phyloP scores from a whole-genome alignment of 1,284 basidiomycete genomes.

The Rhodotorula sp. region DNA sequence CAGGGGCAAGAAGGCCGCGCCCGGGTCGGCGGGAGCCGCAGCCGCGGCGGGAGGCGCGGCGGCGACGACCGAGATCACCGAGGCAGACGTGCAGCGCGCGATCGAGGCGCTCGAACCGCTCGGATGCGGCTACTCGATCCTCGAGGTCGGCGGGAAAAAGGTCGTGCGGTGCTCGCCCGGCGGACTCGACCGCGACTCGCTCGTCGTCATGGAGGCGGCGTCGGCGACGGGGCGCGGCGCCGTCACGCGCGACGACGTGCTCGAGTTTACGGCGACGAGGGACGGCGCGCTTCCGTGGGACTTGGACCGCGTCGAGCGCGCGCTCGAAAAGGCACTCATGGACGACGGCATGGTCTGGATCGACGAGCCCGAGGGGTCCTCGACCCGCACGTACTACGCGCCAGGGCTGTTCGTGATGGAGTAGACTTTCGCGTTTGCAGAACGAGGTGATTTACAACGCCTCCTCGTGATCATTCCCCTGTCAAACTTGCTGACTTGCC shows the following conservation, averaged over 20 bases:
- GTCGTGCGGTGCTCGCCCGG: constrained; percentile 51
- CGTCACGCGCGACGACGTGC: constrained; percentile 53
- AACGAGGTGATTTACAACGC: neutral
- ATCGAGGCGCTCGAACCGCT: constrained; percentile 86
- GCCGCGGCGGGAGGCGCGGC: constrained; percentile 6
- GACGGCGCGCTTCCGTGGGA: constrained; percentile 71
- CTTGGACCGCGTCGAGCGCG: constrained; percentile 69
- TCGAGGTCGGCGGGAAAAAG: constrained; percentile 58
- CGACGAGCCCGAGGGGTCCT: constrained; percentile 72
- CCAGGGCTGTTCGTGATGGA: constrained; percentile 56
- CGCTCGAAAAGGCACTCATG: constrained; percentile 84
- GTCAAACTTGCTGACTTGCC: neutral
- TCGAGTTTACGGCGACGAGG: constrained; percentile 50
- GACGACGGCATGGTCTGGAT: constrained; percentile 92
- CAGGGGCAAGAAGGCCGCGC: neutral
- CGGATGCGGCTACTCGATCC: constrained; percentile 82
- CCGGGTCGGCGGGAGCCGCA: constrained; percentile 18
- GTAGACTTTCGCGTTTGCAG: neutral
- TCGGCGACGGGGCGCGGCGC: constrained; percentile 66
- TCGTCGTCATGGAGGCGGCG: constrained; percentile 49
- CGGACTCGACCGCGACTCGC: constrained; percentile 52
- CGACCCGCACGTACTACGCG: constrained; percentile 68
- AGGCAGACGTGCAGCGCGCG: constrained; percentile 80
- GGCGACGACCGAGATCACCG: constrained; percentile 56
- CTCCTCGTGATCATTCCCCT: neutral